These are phyloP conservation scores for Dryadomyces quercus-mongolicae DNA, from an alignment of 2,329 filamentous ascomycete species.

Conservation along the genomic window DNA sequence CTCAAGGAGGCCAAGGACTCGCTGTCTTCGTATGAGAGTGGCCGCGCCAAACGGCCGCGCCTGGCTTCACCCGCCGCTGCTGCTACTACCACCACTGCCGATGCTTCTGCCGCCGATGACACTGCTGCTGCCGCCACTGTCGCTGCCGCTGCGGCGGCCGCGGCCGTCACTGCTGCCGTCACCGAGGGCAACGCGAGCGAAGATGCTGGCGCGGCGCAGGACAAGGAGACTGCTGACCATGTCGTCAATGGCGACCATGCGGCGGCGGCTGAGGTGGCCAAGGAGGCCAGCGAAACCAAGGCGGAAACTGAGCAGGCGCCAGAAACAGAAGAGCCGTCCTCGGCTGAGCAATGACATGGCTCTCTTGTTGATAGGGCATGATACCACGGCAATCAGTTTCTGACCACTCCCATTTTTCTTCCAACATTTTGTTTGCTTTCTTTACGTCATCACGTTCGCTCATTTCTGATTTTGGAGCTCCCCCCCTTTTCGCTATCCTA, in stretches of 20 bases:
- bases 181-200: neutral
- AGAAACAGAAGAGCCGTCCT: neutral
- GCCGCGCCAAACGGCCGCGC: conserved; percentile 19
- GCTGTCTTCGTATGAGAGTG: conserved; percentile 16
- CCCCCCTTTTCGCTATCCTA: neutral
- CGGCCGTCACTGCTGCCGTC: neutral
- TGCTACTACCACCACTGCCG: neutral
- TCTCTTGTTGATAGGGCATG: neutral
- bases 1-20: conserved; percentile 25
- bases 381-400: neutral
- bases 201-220: neutral
- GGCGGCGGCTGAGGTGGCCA: neutral
- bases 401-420: neutral
- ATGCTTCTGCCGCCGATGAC: neutral
- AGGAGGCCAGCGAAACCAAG: neutral
- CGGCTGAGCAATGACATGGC: conserved; percentile 1
- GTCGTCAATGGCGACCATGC: neutral
- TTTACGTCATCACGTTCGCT: neutral
- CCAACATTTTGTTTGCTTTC: neutral
- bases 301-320: neutral
- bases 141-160: neutral
- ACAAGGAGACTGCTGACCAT: neutral
- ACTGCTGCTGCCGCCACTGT: neutral
- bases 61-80: conserved; percentile 8
- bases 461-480: neutral